Base-by-base conservation (phyloP, 345 rosid genomes). In the Jatropha curcas region DNA sequence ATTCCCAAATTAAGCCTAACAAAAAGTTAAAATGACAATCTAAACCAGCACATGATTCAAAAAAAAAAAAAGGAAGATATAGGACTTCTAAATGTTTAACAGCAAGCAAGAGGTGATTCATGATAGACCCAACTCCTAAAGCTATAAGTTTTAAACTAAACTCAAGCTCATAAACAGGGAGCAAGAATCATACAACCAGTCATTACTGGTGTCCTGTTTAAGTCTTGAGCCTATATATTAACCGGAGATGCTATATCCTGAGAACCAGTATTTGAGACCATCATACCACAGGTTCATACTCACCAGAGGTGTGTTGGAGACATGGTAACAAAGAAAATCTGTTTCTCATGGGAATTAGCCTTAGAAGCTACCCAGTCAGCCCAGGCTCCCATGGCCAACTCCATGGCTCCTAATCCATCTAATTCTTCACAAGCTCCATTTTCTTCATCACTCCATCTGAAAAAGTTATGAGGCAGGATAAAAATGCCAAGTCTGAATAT, bases 221-320 rank as follows among this genome's bases (percentile, higher is more conserved):
- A 24, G 39, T 69, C 48, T 19, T 25, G 17, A 55, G n/a, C 52
- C 22, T 16, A 35, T 28, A 37, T 37, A 55, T 53, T 27, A 20
- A 20, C 30, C 1, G 43, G 41, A 37, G 31, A 58, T 58, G 7
- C 25, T 39, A 65, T 33, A 65, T 46, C 55, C 5, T 17, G 46
- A 65, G 16, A 65, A 63, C 3, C 31, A 10, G 17, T 10, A 63
- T 16, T 24, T 12, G 16, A 13, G 17, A 65, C 3, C 35, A 22
- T 35, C 13, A 35, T 25, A 10, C 33, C 19, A 50, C 10, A 41
- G 37, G 39, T 22, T 67, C 48, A 56, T 31, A 71, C 84, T 82
- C 71, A 90, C 96, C 89, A 84, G 61, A 88, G 86, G 88, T 95
- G 99, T 19, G 98, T 92, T 30, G 97, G 98, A 31, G 99, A 92